Evolutionary conservation across 1,284 basidiomycete genomes (phyloP).

Genomic region (Wallemia ichthyophaga): DNA sequence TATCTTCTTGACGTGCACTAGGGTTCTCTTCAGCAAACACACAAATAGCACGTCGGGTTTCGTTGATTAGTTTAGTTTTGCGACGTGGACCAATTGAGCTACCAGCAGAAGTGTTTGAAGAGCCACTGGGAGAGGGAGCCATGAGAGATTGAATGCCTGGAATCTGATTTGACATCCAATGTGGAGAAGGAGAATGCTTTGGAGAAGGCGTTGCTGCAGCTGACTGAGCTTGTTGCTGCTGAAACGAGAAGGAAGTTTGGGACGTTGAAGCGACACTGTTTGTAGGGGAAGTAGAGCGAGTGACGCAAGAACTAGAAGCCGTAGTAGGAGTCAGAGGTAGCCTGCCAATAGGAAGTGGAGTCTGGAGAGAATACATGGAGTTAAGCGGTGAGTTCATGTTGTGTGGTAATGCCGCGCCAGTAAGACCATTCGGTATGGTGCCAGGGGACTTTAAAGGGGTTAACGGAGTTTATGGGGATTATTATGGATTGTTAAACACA

Average conservation of each 20-base stretch:
- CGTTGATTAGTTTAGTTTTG: conserved; percentile 38
- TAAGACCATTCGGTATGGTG: background rate
- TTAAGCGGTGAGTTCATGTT: background rate
- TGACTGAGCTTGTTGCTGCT: background rate
- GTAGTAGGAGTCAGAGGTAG: background rate
- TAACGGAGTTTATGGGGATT: background rate
- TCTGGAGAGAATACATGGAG: background rate
- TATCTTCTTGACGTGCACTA: conserved; percentile 42
- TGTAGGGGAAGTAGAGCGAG: background rate
- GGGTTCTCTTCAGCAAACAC: conserved; percentile 30
- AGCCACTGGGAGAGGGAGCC: background rate
- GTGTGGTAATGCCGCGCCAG: background rate
- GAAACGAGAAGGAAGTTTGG: background rate
- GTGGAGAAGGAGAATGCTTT: background rate
- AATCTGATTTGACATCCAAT: background rate
- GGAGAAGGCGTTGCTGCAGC: background rate
- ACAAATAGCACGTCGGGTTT: conserved; percentile 48
- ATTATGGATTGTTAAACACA: background rate
- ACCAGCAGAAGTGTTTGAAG: background rate
- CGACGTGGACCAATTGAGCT: conserved; percentile 6
- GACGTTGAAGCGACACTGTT: conserved; percentile 1
- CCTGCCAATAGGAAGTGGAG: background rate
- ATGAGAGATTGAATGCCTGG: background rate
- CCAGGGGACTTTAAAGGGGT: background rate
- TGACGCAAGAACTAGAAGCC: background rate